These are phyloP conservation scores for Nadsonia commutata DNA, from an alignment of 1,139 yeast genomes.

Conservation along the genomic window DNA sequence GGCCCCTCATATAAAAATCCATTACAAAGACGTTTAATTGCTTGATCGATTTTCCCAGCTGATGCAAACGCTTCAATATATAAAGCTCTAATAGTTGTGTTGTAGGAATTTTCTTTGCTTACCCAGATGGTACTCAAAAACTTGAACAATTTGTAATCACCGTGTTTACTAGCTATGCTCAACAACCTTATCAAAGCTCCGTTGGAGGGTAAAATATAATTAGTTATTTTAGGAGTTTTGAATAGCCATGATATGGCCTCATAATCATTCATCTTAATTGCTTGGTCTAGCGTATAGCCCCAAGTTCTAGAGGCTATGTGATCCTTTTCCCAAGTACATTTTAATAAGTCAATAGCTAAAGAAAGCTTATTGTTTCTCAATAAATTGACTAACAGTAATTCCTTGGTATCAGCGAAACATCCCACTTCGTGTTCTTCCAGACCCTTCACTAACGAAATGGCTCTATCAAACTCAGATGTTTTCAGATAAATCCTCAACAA, in stretches of 20 bases:
- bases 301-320: background rate
- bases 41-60: constrained; percentile 7
- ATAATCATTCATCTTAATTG: background rate
- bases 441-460: background rate
- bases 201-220: background rate
- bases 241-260: background rate
- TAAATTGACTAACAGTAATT: background rate
- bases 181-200: background rate
- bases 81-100: background rate
- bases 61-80: constrained; percentile 6
- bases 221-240: background rate
- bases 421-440: background rate
- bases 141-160: background rate
- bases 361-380: background rate
- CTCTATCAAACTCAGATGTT: background rate
- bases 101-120: background rate
- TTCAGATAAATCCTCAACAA: background rate
- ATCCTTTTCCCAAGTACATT: background rate
- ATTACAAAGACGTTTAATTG: constrained; percentile 2
- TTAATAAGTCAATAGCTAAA: background rate
- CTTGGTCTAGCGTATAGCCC: background rate
- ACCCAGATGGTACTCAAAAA: background rate
- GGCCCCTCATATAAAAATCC: background rate
- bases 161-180: background rate
- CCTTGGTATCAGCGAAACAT: background rate